Evolutionary conservation across 2,329 filamentous ascomycete genomes (phyloP), one percentile per base, ranked within the genome.

Genomic region (Huntiella abstrusa): DNA sequence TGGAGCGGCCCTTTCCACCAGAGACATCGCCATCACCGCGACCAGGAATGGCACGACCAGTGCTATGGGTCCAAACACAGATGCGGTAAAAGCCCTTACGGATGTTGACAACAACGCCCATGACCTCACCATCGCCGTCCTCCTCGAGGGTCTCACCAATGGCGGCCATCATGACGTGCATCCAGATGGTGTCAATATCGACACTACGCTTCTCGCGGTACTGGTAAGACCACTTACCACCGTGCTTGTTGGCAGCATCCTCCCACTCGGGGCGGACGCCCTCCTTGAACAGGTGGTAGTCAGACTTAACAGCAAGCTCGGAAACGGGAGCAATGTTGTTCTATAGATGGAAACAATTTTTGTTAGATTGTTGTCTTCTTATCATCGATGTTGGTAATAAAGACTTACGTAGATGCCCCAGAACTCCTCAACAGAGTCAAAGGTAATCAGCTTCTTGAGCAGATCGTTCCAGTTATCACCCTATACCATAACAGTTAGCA

Each of bases 241-340:
- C 91, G 62, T 96, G 86, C 75, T 96, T 98, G 71, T 98, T 98
- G 69, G 96, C 86, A 19, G 77, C 72, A 62, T 98, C 91, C 65
- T 98, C 91, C 91, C 91, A 98, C 67, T 98, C 92, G 33, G 91
- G 91, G 53, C 91, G 84, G 52, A 98, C 84, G 54, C 87, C 87
- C 57, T 80, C 81, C 72, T 98, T 98, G 81, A 98, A 98, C 39
- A 98, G 82, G 61, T 98, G 92, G 68, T 98, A 98, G 64, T 98
- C 91, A 59, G 91, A 94, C 71, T 98, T 98, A 60, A 93, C 78
- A 39, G 87, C 84, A 38, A 98, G 80, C 58, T 96, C 86, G 55
- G 88, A 95, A 56, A 92, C 88, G 38, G 87, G 81, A 43, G 88
- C 85, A 62, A 98, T 95, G 65, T 98, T 98, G 74, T 98, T 98